Evolutionary conservation across 495 filamentous ascomycete genomes (phyloP).

Genomic region (Aspergillus nidulans): DNA sequence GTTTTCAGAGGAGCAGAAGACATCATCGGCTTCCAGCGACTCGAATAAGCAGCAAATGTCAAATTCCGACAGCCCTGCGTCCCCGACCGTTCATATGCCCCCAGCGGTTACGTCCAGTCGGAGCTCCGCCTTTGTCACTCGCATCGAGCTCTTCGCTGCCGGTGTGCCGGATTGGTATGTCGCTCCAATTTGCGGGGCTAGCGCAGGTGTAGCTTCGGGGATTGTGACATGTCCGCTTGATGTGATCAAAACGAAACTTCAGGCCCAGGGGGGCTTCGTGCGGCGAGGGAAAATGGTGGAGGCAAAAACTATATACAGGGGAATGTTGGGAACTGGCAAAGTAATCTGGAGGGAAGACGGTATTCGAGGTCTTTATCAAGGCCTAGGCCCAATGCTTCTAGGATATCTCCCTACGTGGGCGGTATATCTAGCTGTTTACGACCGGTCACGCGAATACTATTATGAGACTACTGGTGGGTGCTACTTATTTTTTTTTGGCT

Average conservation of each 20-base stretch:
- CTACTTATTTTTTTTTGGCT: neutral
- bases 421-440: constrained; percentile 95
- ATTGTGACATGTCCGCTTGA: constrained; percentile 96
- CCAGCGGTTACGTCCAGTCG: constrained; percentile 21
- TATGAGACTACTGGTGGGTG: constrained; percentile 60
- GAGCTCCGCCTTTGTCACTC: constrained; percentile 39
- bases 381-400: constrained; percentile 86
- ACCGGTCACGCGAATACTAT: constrained; percentile 72
- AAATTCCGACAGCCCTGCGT: constrained; percentile 18
- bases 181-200: constrained; percentile 72
- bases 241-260: constrained; percentile 98
- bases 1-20: constrained; percentile 34
- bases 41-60: constrained; percentile 27
- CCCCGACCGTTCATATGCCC: constrained; percentile 19
- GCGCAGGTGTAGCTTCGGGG: constrained; percentile 85
- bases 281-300: constrained; percentile 41
- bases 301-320: constrained; percentile 63
- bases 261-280: constrained; percentile 84
- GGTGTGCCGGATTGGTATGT: constrained; percentile 49
- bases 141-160: constrained; percentile 52
- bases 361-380: constrained; percentile 85
- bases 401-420: constrained; percentile 98
- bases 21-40: constrained; percentile 28
- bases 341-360: constrained; percentile 86
- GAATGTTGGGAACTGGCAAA: constrained; percentile 78